Evolutionary conservation across 2,329 filamentous ascomycete species (phyloP), one percentile per base, ranked within the genome.

Genomic region (Lachnellula arida): DNA sequence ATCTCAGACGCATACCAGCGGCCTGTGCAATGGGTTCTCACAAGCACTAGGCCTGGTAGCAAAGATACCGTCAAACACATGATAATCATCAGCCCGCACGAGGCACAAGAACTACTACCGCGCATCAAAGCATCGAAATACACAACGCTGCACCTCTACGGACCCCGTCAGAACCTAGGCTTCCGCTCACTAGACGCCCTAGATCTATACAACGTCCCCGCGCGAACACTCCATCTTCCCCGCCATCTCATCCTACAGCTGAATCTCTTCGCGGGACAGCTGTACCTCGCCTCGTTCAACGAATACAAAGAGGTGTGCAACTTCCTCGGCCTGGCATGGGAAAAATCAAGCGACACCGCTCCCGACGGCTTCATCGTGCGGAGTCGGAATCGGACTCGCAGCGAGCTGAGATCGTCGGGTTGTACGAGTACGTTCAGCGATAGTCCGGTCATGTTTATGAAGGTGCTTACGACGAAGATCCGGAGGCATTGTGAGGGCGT

Each of bases 201-300:
- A 0, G 55, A 67, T 2, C 70, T 82, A 1, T 79, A 74, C 63
- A 72, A 67, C 3, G 55, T 76, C 1, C 73, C 74, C 2, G 43
- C 43, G 1, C 46, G 64, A 0, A 60, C 63, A n/a, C 53, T 39
- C 3, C 48, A 69, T 4, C 65, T 60, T 9, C 64, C 62, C 14
- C 9, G 28, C 17, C 40, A 46, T 0, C 35, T 53, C 0, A 67
- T 71, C 0, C 69, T 75, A 0, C 73, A 81, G 56, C 74, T 89
- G 0, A 85, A 86, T 44, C 70, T 89, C 0, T 89, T 90, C 54
- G 74, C 87, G 0, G 87, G 86, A 0, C 83, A 87, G 54, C 74
- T 89, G 0, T 89, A 88, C 61, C 72, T 89, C 9, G 68, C 66
- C 0, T 76, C 74, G 0, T 80, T 75, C 46, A 54, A 70, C 0